A percentile compares a stretch with the other conserved stretches of the same genome.
Evolutionary conservation across 2,329 filamentous ascomycete species (phyloP).

Genomic region (Ophiocordyceps australis): DNA sequence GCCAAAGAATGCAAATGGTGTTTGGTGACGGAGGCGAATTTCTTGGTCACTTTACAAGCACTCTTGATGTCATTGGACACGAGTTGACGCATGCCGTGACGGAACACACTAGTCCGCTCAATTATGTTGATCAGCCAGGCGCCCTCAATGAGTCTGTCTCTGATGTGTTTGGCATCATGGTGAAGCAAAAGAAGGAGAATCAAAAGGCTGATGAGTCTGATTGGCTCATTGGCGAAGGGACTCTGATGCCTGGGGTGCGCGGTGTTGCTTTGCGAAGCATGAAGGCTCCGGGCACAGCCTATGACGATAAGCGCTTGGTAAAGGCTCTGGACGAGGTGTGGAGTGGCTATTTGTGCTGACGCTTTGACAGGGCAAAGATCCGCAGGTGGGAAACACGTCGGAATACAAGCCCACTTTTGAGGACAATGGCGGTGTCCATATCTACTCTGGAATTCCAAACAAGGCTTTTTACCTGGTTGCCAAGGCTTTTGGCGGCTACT

Average conservation of each 20-base stretch:
- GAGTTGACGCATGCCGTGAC: slow-evolving; percentile 38
- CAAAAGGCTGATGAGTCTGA: slow-evolving; percentile 26
- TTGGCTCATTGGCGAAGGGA: slow-evolving; percentile 36
- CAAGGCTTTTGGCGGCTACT: slow-evolving; percentile 28
- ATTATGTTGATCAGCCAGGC: slow-evolving; percentile 31
- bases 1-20: slow-evolving; percentile 29
- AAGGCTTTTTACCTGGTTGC: slow-evolving; percentile 33
- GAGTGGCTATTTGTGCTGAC: not conserved
- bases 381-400: slow-evolving; percentile 28
- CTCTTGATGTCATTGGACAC: slow-evolving; percentile 37
- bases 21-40: slow-evolving; percentile 36
- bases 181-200: slow-evolving; percentile 31
- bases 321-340: slow-evolving; percentile 7
- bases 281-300: slow-evolving; percentile 33
- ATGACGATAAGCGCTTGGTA: slow-evolving; percentile 29
- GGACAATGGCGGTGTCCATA: slow-evolving; percentile 35
- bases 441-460: slow-evolving; percentile 39
- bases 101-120: slow-evolving; percentile 27
- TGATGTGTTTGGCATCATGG: slow-evolving; percentile 38
- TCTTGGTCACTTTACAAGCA: slow-evolving; percentile 30
- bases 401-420: slow-evolving; percentile 18
- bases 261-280: slow-evolving; percentile 33
- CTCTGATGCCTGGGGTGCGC: slow-evolving; percentile 29
- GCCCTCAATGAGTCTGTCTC: slow-evolving; percentile 38
- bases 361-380: slow-evolving; percentile 26